Conservation (phyloP, 176 grass and related monocot species). For the Oryza glaberrima region DNA sequence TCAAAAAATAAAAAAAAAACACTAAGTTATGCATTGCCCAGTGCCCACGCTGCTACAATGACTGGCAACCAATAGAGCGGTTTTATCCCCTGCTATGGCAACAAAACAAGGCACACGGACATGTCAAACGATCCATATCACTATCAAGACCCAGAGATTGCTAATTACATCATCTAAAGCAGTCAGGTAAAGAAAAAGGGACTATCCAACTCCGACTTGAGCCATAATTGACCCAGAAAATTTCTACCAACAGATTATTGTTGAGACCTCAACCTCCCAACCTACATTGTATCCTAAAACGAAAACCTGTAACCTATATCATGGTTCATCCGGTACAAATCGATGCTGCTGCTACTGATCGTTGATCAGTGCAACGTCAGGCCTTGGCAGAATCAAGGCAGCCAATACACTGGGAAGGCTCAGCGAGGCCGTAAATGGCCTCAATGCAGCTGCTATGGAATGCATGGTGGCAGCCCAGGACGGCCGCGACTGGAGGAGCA, state of each 20-base stretch:
- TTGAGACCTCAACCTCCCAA: conserved; percentile 25
- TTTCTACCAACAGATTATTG: neutral
- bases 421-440: conserved; percentile 50
- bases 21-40: no score
- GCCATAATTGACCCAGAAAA: neutral
- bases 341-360: neutral
- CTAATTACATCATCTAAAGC: conserved; percentile 35
- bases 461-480: conserved; percentile 60
- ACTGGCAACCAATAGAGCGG: neutral
- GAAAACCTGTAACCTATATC: neutral
- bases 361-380: conserved; percentile 11
- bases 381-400: conserved; percentile 27
- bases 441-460: conserved; percentile 66
- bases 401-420: conserved; percentile 46
- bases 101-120: neutral
- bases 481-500: conserved; percentile 48
- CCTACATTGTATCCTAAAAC: conserved; percentile 40
- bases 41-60: no score
- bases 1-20: no score
- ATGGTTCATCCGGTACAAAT: conserved; percentile 26
- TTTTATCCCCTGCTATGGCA: neutral
- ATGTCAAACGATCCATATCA: conserved; percentile 10
- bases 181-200: neutral
- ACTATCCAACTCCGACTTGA: conserved; percentile 8
- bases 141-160: conserved; percentile 28